These are phyloP conservation scores for Excoecaria cochinchinensis DNA, from an alignment of 345 rosid genomes.

Conservation along the genomic window DNA sequence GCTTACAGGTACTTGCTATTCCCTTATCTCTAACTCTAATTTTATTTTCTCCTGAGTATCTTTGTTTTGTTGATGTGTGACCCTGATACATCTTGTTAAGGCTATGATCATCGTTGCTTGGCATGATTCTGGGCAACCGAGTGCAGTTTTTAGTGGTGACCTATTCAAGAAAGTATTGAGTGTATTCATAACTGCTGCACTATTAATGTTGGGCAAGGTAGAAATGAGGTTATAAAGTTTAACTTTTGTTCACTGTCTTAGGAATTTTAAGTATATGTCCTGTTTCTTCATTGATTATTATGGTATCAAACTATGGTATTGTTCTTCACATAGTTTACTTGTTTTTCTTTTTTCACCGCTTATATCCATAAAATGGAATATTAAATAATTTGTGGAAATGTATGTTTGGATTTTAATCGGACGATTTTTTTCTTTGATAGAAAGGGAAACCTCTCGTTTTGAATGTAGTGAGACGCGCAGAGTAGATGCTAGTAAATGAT, in stretches of 20 bases:
- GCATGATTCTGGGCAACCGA: conserved; percentile 69
- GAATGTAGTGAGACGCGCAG: conserved; percentile 76
- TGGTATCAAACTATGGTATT: conserved; percentile 65
- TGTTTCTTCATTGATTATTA: not conserved
- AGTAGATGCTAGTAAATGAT: conserved; percentile 69
- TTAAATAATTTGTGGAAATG: not conserved
- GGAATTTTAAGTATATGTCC: not conserved
- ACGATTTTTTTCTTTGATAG: conserved; percentile 25
- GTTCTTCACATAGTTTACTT: not conserved
- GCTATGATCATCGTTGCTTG: conserved; percentile 96
- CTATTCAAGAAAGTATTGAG: conserved; percentile 85
- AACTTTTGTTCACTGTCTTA: not conserved
- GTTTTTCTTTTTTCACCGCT: not conserved
- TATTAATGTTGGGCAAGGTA: conserved; percentile 97
- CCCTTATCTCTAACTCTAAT: not conserved
- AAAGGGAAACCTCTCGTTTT: conserved; percentile 84
- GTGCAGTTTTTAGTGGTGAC: conserved; percentile 49
- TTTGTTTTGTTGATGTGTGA: conserved; percentile 16
- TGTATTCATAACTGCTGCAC: conserved; percentile 92
- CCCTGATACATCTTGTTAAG: conserved; percentile 42
- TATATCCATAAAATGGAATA: not conserved
- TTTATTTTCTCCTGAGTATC: conserved; percentile 5
- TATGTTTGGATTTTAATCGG: not conserved
- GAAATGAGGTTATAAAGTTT: conserved; percentile 1
- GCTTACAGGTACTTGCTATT: conserved; percentile 65